Percentiles rank a stretch among this genome's conserved stretches.
phyloP scores from a whole-genome alignment of 179 eudicot species.

The Vitellaria paradoxa region DNA sequence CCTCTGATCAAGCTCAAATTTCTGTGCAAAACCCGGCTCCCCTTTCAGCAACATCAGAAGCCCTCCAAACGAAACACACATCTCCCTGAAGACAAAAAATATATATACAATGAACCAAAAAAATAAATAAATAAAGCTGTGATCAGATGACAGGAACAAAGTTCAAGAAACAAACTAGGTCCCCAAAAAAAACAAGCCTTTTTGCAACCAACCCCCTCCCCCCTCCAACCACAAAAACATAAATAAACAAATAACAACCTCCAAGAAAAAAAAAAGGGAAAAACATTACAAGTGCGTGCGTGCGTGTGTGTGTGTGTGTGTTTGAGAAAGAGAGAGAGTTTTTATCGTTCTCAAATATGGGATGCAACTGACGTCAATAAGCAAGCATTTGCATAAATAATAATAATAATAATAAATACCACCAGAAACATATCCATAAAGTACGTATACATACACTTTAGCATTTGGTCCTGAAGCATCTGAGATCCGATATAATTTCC shows the following conservation, averaged over 20 bases:
- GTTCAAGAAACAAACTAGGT: neutral
- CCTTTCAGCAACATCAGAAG: slow-evolving; percentile 87
- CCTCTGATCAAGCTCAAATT: slow-evolving; percentile 83
- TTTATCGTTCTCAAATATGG: no score
- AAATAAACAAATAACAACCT: no score
- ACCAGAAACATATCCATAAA: slow-evolving; percentile 1
- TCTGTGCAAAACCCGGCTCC: slow-evolving; percentile 60
- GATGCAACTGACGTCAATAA: neutral
- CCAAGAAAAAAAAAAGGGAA: no score
- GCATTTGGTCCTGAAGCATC: slow-evolving; percentile 47
- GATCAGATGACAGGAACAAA: neutral
- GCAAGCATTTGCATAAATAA: no score
- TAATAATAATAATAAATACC: no score
- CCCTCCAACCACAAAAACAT: no score
- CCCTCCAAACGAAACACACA: slow-evolving; percentile 78
- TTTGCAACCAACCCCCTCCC: no score
- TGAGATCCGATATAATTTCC: slow-evolving; percentile 68
- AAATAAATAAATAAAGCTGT: neutral
- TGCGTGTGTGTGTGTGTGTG: no score
- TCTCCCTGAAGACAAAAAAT: slow-evolving; percentile 86
- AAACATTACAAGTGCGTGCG: no score
- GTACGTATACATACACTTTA: slow-evolving; percentile 50
- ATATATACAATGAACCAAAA: slow-evolving; percentile 9
- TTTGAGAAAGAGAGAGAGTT: no score
- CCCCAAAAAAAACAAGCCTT: neutral